These are phyloP conservation scores for Cladophialophora chaetospira DNA, from an alignment of 2,329 filamentous ascomycete species.

Conservation along the genomic window DNA sequence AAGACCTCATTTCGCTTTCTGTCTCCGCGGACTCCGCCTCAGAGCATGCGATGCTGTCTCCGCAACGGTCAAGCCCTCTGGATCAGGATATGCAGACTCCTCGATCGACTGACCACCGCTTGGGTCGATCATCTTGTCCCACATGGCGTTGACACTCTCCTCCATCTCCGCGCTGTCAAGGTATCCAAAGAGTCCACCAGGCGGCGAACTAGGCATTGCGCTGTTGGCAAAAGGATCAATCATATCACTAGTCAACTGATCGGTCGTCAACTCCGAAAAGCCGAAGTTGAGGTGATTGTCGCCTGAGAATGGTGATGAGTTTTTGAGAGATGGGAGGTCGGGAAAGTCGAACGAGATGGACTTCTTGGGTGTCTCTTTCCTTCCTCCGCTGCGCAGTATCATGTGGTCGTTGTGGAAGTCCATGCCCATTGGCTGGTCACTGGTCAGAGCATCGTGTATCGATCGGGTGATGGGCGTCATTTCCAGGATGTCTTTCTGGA, in stretches of 20 bases:
- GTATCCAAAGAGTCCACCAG: conserved; percentile 36
- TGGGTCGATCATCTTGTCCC: conserved; percentile 19
- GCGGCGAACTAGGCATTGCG: conserved; percentile 50
- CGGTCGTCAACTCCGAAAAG: conserved; percentile 31
- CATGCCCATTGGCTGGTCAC: conserved; percentile 15
- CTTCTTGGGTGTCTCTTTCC: conserved; percentile 47
- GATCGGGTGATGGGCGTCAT: conserved; percentile 34
- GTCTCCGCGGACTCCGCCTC: conserved; percentile 23
- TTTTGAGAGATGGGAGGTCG: conserved; percentile 37
- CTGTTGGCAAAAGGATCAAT: conserved; percentile 49
- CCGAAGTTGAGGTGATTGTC: conserved; percentile 23
- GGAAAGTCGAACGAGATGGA: conserved; percentile 41
- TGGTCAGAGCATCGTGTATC: conserved; percentile 31
- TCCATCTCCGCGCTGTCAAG: conserved; percentile 27
- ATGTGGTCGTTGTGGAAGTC: conserved; percentile 12
- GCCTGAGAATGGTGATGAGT: conserved; percentile 29
- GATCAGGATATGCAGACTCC: conserved; percentile 22
- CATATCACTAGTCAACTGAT: conserved; percentile 36
- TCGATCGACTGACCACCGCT: conserved; percentile 4
- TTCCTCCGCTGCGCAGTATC: conserved; percentile 40
- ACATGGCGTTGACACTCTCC: conserved; percentile 21
- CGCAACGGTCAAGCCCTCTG: conserved; percentile 4
- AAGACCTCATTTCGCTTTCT: conserved; percentile 10
- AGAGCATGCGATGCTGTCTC: conserved; percentile 5
- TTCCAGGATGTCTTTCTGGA: conserved; percentile 23